Percentiles rank a stretch among this genome's conserved stretches.
These are phyloP conservation scores for Antonospora locustae DNA, from an alignment of 371 early-diverging fungal genomes.

Conservation along the genomic window DNA sequence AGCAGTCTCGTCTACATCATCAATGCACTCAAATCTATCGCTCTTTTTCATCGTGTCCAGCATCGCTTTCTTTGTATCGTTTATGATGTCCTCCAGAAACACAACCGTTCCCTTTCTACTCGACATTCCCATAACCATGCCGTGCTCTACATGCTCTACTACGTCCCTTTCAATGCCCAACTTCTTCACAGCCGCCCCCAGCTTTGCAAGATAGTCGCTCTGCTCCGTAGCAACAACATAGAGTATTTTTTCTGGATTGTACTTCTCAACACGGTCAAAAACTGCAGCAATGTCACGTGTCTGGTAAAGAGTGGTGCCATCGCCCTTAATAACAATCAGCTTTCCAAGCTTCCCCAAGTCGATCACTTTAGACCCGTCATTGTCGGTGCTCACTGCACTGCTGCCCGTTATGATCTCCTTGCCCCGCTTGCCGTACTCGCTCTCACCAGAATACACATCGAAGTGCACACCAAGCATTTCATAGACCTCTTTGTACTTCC, in stretches of 20 bases:
- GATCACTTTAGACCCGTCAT: slow-evolving; percentile 49
- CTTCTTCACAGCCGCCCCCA: slow-evolving; percentile 74
- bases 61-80: slow-evolving; percentile 73
- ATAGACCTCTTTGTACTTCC: slow-evolving; percentile 78
- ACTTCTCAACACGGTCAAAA: slow-evolving; percentile 70
- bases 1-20: slow-evolving; percentile 65
- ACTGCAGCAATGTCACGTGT: slow-evolving; percentile 96
- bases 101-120: slow-evolving; percentile 91
- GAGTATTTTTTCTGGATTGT: slow-evolving; percentile 76
- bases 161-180: slow-evolving; percentile 62
- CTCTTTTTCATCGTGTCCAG: slow-evolving; percentile 77
- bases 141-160: slow-evolving; percentile 81
- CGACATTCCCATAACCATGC: slow-evolving; percentile 80
- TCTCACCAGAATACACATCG: slow-evolving; percentile 94
- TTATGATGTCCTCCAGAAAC: slow-evolving; percentile 87
- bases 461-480: slow-evolving; percentile 76
- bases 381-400: slow-evolving; percentile 58
- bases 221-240: slow-evolving; percentile 90
- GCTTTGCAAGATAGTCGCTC: slow-evolving; percentile 79
- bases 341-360: slow-evolving; percentile 48
- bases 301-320: slow-evolving; percentile 85
- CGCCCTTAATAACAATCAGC: slow-evolving; percentile 69
- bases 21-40: slow-evolving; percentile 69
- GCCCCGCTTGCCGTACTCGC: slow-evolving; percentile 70
- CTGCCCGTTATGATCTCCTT: slow-evolving; percentile 64